Conservation (phyloP, 345 rosid species). For the Streptanthus diversifolius region DNA sequence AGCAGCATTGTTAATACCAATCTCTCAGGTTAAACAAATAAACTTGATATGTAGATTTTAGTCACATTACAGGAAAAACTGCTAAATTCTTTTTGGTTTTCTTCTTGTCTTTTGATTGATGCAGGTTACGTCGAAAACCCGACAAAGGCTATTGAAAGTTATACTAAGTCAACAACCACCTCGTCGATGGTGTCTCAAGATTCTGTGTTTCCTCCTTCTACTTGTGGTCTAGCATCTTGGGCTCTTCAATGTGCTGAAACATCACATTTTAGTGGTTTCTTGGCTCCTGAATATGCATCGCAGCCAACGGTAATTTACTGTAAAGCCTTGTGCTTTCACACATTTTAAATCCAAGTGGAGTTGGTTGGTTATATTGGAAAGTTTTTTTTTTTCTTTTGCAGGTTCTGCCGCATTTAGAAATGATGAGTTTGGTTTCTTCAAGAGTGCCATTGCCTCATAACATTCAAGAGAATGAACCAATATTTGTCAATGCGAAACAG, state of each 20-base stretch:
- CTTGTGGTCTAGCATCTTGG: conserved; percentile 33
- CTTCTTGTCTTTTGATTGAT: not conserved
- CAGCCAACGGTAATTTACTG: conserved; percentile 41
- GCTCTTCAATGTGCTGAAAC: conserved; percentile 47
- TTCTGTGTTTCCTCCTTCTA: conserved; percentile 40
- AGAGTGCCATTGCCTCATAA: conserved; percentile 69
- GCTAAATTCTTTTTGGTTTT: not conserved
- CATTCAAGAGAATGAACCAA: conserved; percentile 54
- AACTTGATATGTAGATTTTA: not conserved
- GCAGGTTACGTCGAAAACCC: conserved; percentile 43
- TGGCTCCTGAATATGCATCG: conserved; percentile 46
- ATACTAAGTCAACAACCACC: conserved; percentile 26
- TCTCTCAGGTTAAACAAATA: conserved; percentile 24
- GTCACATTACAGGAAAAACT: not conserved
- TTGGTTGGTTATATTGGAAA: not conserved
- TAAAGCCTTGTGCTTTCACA: not conserved
- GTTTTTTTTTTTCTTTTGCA: not conserved
- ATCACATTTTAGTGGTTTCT: conserved; percentile 42
- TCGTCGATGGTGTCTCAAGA: conserved; percentile 47
- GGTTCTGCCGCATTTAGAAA: conserved; percentile 47
- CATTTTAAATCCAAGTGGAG: not conserved
- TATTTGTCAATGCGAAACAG: conserved; percentile 78
- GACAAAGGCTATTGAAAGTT: conserved; percentile 40
- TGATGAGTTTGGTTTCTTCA: conserved; percentile 47
- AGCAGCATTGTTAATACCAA: conserved; percentile 17